Evolutionary conservation across 1,284 basidiomycete genomes (phyloP), one percentile per base, ranked within the genome.

Genomic region (Limonomyces culmigenus): DNA sequence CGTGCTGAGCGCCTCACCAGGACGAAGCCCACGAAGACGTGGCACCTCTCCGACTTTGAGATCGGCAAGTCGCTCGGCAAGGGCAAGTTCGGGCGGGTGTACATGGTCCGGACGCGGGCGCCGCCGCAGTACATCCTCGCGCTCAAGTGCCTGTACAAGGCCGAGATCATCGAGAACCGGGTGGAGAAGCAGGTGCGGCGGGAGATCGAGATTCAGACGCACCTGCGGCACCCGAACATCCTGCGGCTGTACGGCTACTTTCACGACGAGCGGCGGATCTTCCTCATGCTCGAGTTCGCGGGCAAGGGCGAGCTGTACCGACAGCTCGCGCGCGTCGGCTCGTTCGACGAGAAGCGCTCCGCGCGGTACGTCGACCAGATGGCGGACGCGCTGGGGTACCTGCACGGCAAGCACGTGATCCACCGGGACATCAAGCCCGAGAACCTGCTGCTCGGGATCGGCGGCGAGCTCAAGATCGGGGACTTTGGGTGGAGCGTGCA

Each of bases 401-500:
- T 98, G 2, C 95, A 99, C 54, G 65, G 68, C 39, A 98, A 98
- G 53, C 92, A 98, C 50, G 88, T 98, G 45, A 98, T 98, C 41
- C 95, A 99, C 53, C 77, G 95, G 17, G 95, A 99, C 50, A 99
- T 98, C 64, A 99, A 98, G 58, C 95, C 95, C 0, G 95, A 97
- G 59, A 99, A 99, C 53, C 59, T 99, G 35, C 67, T 99, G 5
- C 63, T 99, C 6, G 93, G 92, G 12, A 75, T 98, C 48, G 86
- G 91, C 45, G 95, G 93, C 32, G 93, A 98, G 53, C 65, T 99
- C 44, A 98, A 99, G 67, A 96, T 99, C 43, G 95, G 77, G 4
- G 95, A 98, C 56, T 98, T 99, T 56, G 95, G 95, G 5, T 98
- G 95, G 93, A 89, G 84, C 50, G 93, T 98, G 2, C 95, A 98